Evolutionary conservation across 2,329 filamentous ascomycete species (phyloP).

Genomic region (Westerdykella ornata): DNA sequence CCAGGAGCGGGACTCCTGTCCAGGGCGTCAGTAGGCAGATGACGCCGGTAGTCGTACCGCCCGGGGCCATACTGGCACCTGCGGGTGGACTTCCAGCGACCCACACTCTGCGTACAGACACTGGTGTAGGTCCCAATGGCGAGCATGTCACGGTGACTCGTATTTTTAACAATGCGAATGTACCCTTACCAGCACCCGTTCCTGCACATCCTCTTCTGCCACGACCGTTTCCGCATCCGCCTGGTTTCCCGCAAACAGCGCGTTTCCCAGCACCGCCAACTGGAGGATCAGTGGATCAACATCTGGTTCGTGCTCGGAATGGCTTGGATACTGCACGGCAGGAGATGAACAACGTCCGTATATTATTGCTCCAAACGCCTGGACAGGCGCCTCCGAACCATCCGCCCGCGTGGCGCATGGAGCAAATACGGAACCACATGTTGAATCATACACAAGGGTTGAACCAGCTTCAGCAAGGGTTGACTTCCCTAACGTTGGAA

Average conservation of each 20-base stretch:
- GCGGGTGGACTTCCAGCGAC: constrained; percentile 17
- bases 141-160: constrained; percentile 49
- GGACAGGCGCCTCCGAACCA: constrained; percentile 9
- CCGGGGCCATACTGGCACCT: background rate
- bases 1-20: constrained; percentile 5
- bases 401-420: constrained; percentile 25
- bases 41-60: background rate
- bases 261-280: constrained; percentile 9
- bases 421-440: constrained; percentile 23
- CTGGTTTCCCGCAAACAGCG: constrained; percentile 15
- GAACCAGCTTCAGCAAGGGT: constrained; percentile 21
- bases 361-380: constrained; percentile 4
- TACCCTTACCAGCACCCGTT: constrained; percentile 11
- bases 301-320: constrained; percentile 17
- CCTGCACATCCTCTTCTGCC: constrained; percentile 16
- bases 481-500: constrained; percentile 18
- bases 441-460: constrained; percentile 20
- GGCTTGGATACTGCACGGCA: constrained; percentile 23
- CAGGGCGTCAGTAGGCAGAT: constrained; percentile 11
- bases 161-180: constrained; percentile 38
- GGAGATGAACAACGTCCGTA: constrained; percentile 29
- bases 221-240: constrained; percentile 17
- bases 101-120: constrained; percentile 46
- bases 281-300: constrained; percentile 12
- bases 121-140: constrained; percentile 47